Conservation (phyloP, 306 rosid genomes). For the Biancaea sappan region DNA sequence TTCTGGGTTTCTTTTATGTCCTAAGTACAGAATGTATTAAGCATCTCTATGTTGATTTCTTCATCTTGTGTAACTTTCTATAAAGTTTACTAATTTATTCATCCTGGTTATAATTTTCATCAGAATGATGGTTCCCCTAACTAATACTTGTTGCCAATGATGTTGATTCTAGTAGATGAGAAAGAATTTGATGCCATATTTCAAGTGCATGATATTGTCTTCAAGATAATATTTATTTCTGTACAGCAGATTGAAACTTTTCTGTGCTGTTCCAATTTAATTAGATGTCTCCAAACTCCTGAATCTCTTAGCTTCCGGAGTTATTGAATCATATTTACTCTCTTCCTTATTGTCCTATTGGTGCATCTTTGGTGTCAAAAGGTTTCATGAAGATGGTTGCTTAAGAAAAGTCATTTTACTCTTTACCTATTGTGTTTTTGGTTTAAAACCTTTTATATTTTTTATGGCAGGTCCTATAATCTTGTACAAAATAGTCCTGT, state of each 20-base stretch:
- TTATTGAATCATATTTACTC: background rate
- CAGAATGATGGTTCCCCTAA: background rate
- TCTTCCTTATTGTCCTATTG: background rate
- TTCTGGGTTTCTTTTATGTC: background rate
- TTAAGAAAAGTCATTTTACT: background rate
- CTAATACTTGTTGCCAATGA: background rate
- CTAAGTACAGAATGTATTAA: background rate
- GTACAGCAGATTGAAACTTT: background rate
- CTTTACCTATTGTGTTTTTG: slow-evolving; percentile 3
- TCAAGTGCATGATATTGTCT: background rate
- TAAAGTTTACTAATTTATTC: background rate
- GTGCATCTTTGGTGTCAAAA: slow-evolving; percentile 1
- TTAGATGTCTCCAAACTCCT: background rate
- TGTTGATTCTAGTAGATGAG: background rate
- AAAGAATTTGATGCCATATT: background rate
- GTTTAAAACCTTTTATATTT: background rate
- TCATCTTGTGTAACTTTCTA: background rate
- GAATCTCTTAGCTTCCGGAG: background rate
- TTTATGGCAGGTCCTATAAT: slow-evolving; percentile 66
- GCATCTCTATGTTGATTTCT: background rate
- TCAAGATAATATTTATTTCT: background rate
- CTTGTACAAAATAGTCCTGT: slow-evolving; percentile 64
- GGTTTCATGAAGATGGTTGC: slow-evolving; percentile 12
- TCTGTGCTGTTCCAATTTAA: background rate
- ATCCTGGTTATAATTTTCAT: background rate